Evolutionary conservation across 1,284 basidiomycete genomes (phyloP), one percentile per base, ranked within the genome.

Genomic region (Spongispora temasekensis): DNA sequence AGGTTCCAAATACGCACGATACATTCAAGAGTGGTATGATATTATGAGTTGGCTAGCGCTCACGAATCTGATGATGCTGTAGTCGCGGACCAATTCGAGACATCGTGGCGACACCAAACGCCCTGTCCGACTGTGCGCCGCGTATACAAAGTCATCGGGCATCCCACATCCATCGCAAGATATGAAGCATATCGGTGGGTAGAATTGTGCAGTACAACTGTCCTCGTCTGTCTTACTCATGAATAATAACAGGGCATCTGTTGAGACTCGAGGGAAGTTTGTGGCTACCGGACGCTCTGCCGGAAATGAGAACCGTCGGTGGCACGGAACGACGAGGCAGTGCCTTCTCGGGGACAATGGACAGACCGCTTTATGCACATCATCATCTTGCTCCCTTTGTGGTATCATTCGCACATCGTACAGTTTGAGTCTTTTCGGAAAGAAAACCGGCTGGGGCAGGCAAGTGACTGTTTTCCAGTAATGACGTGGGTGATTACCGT

Each of bases 371-470:
- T 80, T 87, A 51, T 89, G 87, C 69, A 67, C 77, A 10, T 82
- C 84, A 4, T 54, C 76, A 3, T 81, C 77, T 17, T 89, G 87
- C 65, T 82, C 84, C 1, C 72, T 88, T 56, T 88, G 87, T 64
- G 77, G 75, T 53, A 88, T 89, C 65, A 75, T 87, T 55, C 77
- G 77, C 53, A 83, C 81, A 1, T 89, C 87, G 2, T 89, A 82
- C 61, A 84, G 87, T 65, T 67, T 89, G 61, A 77, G 76, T 58
- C 76, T 85, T 15, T 87, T 81, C 65, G 84, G 84, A 6, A 85
- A 82, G 75, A 87, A 86, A 76, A 87, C 86, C 9, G 83, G 83
- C 13, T 87, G 85, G 84, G 84, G 87, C 66, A 81, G 85, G 83
- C 81, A 68, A 60, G 75, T 64, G 31, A 46, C 42, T 44, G 15